These are phyloP conservation scores for Marsdenia floribunda DNA, from an alignment of 257 asterid genomes.

Conservation along the genomic window DNA sequence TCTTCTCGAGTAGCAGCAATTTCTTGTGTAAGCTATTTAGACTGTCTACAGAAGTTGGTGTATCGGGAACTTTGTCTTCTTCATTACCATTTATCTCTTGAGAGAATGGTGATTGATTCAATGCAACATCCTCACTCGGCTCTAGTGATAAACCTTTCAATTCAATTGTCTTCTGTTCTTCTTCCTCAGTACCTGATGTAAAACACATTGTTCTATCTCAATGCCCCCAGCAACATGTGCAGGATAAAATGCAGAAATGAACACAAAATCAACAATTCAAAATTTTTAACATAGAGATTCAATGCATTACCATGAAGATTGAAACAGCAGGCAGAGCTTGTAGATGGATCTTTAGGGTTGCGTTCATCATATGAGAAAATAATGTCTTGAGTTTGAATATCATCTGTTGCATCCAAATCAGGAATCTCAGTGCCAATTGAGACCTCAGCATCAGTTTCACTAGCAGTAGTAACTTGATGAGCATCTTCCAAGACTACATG, in stretches of 20 bases:
- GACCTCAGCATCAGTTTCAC: constrained; percentile 82
- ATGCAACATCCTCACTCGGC: constrained; percentile 24
- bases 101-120: constrained; percentile 23
- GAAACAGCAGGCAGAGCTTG: constrained; percentile 28
- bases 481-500: constrained; percentile 53
- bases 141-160: constrained; percentile 34
- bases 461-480: constrained; percentile 32
- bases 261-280: background rate
- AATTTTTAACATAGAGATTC: background rate
- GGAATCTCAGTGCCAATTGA: constrained; percentile 97
- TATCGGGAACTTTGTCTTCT: constrained; percentile 77
- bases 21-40: constrained; percentile 58
- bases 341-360: constrained; percentile 35
- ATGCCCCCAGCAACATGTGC: background rate
- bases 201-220: constrained; percentile 2
- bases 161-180: constrained; percentile 38
- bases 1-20: constrained; percentile 52
- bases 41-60: constrained; percentile 67
- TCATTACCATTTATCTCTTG: constrained; percentile 45
- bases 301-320: constrained; percentile 35
- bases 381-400: constrained; percentile 39
- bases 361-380: constrained; percentile 28
- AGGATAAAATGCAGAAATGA: background rate
- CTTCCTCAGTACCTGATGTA: constrained; percentile 37
- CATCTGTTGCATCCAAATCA: constrained; percentile 65